Percentiles rank a stretch among this genome's conserved stretches.
phyloP scores from a whole-genome alignment of 768 basidiomycete species.

The Tephrocybe sp. region DNA sequence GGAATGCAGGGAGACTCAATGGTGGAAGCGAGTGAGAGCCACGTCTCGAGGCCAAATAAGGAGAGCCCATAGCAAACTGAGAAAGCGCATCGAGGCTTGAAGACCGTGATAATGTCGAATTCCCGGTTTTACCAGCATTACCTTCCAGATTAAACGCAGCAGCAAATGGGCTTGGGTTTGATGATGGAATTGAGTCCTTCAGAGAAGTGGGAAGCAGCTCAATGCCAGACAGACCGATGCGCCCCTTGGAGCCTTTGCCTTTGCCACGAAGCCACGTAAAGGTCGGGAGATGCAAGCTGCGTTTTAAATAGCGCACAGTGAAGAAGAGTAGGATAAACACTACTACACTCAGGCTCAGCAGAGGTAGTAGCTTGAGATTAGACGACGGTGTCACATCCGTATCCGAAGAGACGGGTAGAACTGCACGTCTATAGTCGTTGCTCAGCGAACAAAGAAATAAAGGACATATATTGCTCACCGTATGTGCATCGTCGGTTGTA shows the following conservation, averaged over 20 bases:
- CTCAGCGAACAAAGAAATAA: background rate
- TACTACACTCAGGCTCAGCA: constrained; percentile 16
- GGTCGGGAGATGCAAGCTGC: constrained; percentile 13
- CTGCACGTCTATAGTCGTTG: constrained; percentile 12
- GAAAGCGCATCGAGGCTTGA: constrained; percentile 20
- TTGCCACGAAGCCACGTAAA: constrained; percentile 20
- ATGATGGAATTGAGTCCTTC: constrained; percentile 11
- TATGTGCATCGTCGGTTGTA: constrained; percentile 11
- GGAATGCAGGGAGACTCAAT: constrained; percentile 12
- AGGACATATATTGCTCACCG: constrained; percentile 7
- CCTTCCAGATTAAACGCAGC: constrained; percentile 15
- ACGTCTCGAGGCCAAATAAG: constrained; percentile 8
- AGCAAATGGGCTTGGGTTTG: constrained; percentile 12
- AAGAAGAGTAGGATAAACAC: constrained; percentile 15
- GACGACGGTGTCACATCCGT: constrained; percentile 10
- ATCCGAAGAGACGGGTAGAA: constrained; percentile 8
- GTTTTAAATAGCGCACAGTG: constrained; percentile 13
- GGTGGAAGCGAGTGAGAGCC: constrained; percentile 12
- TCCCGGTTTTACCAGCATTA: constrained; percentile 15
- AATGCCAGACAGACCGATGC: constrained; percentile 16
- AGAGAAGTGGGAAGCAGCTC: constrained; percentile 21
- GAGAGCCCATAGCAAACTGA: background rate
- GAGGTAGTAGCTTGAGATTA: constrained; percentile 11
- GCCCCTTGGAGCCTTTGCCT: constrained; percentile 15
- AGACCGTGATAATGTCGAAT: constrained; percentile 16